Base-by-base conservation (phyloP, 441 rosid species). In the Bocquillonia castaneifolia region DNA sequence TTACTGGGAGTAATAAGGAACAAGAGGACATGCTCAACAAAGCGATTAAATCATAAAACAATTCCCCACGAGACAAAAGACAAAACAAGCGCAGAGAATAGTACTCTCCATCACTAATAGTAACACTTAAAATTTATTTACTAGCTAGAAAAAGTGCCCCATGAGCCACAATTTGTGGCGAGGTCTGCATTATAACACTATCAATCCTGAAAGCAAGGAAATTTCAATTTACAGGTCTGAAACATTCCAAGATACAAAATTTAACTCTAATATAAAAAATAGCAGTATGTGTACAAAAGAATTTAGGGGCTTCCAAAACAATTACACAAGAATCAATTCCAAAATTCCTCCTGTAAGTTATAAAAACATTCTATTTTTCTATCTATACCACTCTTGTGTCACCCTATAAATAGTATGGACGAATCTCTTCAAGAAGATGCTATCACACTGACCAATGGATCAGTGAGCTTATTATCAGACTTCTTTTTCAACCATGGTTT, bases 401-500 rank as follows among this genome's bases (percentile, higher is more conserved):
- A 66, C 64, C 68, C 66, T 67, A 66, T 72, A 56, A 63, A 70
- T 45, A 26, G 40, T 65, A 60, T 75, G 29, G 47, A 65, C 23
- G 45, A 70, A 40, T 42, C 65, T 59, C 42, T 34, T 42, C 5
- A 10, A 34, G 26, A 65, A 60, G 52, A 54, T 47, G 71, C 61
- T 63, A 50, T 22, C 20, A 17, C 37, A 45, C 20, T 14, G 13
- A 65, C 53, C 69, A 59, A 62, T 61, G 32, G 64, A 61, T 55
- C 65, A 53, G 32, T 54, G 15, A 32, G 17, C 44, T 42, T 59
- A 8, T 40, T 63, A 45, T 70, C 62, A 10, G 13, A 44, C 36
- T 54, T 60, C 22, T 28, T 47, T 73, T 59, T 78, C 80, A 74
- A 72, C 70, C 71, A 28, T 65, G 74, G 36, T 63, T 76, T 71